A percentile compares a stretch with the other conserved stretches of the same genome.
phyloP scores from a whole-genome alignment of 2,329 filamentous ascomycete genomes.

The Aspergillus sp. region DNA sequence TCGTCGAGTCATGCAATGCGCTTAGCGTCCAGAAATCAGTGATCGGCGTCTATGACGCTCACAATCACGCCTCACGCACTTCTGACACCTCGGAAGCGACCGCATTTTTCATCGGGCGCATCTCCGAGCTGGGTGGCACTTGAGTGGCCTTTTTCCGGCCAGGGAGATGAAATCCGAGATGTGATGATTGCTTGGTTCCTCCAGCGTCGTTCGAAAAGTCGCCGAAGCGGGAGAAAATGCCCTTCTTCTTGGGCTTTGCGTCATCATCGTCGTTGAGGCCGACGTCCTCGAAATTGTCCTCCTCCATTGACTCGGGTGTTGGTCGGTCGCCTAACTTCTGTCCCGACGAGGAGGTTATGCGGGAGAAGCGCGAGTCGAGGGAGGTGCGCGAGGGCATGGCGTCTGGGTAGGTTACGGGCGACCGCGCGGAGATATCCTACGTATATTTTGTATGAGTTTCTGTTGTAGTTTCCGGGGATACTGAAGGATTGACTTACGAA shows the following conservation, averaged over 20 bases:
- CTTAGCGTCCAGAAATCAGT: conserved; percentile 7
- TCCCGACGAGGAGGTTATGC: conserved; percentile 62
- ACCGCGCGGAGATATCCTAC: conserved; percentile 89
- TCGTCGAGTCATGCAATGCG: conserved; percentile 5
- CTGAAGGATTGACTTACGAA: conserved; percentile 65
- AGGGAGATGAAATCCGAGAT: conserved; percentile 64
- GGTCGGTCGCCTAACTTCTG: conserved; percentile 52
- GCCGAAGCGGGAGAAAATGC: conserved; percentile 75
- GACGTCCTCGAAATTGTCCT: conserved; percentile 87
- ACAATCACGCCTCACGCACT: conserved; percentile 18
- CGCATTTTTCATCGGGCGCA: conserved; percentile 60
- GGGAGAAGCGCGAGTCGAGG: conserved; percentile 71
- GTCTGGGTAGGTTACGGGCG: conserved; percentile 66
- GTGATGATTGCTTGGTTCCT: conserved; percentile 40
- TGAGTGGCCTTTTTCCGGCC: conserved; percentile 68
- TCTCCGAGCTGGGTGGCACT: conserved; percentile 69
- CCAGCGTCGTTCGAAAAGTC: conserved; percentile 49
- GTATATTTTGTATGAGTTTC: conserved; percentile 1
- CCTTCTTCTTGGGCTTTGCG: conserved; percentile 68
- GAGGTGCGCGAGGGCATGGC: conserved; percentile 68
- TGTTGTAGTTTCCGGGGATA: background rate
- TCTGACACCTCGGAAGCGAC: conserved; percentile 17
- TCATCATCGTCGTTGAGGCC: conserved; percentile 72
- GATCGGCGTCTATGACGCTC: background rate
- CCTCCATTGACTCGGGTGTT: conserved; percentile 62